phyloP scores from a whole-genome alignment of 805 yeast genomes.

The Starmera amethionina region DNA sequence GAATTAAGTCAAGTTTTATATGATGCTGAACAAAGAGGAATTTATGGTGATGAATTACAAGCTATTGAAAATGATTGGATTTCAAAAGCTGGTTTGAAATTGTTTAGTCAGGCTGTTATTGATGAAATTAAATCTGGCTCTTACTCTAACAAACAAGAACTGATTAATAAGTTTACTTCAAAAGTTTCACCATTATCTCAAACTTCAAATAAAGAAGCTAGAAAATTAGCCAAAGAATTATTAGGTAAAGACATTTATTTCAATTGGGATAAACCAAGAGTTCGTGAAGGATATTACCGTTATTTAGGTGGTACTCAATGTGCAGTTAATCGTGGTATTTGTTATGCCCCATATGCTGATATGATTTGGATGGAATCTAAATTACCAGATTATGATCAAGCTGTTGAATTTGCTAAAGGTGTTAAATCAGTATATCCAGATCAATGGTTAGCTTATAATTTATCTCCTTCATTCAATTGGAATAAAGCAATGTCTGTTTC shows the following conservation, averaged over 20 bases:
- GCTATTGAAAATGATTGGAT: slow-evolving; percentile 77
- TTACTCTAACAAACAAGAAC: slow-evolving; percentile 48
- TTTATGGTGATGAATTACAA: slow-evolving; percentile 60
- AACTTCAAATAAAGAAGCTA: slow-evolving; percentile 72
- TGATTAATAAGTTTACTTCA: slow-evolving; percentile 54
- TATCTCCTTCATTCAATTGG: slow-evolving; percentile 98
- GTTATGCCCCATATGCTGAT: slow-evolving; percentile 91
- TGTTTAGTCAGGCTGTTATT: slow-evolving; percentile 85
- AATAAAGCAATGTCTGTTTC: slow-evolving; percentile 79
- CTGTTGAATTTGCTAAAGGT: slow-evolving; percentile 90
- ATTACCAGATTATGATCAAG: slow-evolving; percentile 88
- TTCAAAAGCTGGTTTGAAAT: slow-evolving; percentile 70
- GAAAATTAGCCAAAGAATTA: slow-evolving; percentile 60
- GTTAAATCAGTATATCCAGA: slow-evolving; percentile 72
- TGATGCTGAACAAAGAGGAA: slow-evolving; percentile 71
- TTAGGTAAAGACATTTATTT: slow-evolving; percentile 79
- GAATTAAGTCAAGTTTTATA: slow-evolving; percentile 71
- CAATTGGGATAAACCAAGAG: slow-evolving; percentile 93
- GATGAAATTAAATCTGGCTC: slow-evolving; percentile 63
- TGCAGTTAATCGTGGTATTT: slow-evolving; percentile 94
- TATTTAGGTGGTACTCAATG: slow-evolving; percentile 95
- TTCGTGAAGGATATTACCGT: slow-evolving; percentile 94
- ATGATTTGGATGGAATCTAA: slow-evolving; percentile 98
- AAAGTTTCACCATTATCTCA: slow-evolving; percentile 68
- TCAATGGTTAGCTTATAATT: slow-evolving; percentile 94